Evolutionary conservation across 169 alveolate species (phyloP).

Genomic region (Sarcocystis neurona): DNA sequence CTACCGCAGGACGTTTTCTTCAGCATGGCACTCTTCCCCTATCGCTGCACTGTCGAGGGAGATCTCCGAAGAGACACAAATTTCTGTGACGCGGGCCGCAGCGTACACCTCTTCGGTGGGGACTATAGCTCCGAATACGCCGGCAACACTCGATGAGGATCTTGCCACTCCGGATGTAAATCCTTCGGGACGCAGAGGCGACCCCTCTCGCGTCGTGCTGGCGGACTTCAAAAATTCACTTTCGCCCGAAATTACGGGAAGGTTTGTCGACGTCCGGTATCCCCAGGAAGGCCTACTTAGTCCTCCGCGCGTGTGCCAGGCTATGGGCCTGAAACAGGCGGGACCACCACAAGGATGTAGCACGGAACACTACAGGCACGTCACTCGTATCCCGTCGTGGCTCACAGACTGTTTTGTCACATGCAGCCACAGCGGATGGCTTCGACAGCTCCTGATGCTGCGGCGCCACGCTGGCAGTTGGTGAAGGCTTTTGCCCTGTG

Average conservation of each 20-base stretch:
- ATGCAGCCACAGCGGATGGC: too few relatives aligned
- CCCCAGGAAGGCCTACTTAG: conserved; percentile 9
- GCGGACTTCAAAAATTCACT: conserved; percentile 12
- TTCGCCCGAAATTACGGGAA: conserved; percentile 5
- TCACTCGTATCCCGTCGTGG: not conserved
- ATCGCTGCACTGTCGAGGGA: too few relatives aligned
- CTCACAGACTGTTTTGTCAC: not conserved
- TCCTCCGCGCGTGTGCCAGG: conserved; percentile 61
- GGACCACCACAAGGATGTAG: conserved; percentile 49
- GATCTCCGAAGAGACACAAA: not conserved
- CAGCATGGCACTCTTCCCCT: too few relatives aligned
- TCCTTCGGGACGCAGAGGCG: too few relatives aligned
- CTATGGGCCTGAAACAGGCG: conserved; percentile 36
- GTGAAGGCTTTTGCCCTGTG: too few relatives aligned
- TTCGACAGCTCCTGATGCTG: too few relatives aligned
- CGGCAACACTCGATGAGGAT: not conserved
- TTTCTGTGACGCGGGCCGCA: not conserved
- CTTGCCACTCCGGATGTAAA: not conserved
- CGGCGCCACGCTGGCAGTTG: too few relatives aligned
- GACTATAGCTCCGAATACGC: not conserved
- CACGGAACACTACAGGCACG: conserved; percentile 22
- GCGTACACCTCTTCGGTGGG: not conserved
- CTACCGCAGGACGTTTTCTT: too few relatives aligned
- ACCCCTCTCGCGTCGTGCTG: conserved; percentile 22
- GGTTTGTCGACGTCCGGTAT: not conserved